phyloP scores from a whole-genome alignment of 345 rosid species.

The Gossypium anomalum region DNA sequence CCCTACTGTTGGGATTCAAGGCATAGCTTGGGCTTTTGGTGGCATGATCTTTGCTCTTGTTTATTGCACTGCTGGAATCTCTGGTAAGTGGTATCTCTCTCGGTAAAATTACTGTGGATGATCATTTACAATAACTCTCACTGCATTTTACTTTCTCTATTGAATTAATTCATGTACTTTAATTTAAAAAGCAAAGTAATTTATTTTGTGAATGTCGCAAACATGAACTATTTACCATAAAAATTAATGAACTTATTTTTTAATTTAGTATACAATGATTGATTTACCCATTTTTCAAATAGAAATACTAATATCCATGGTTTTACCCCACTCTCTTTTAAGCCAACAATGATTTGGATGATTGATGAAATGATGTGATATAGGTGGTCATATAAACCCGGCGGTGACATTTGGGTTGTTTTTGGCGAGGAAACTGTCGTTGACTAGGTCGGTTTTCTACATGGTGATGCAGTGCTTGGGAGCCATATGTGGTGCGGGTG shows the following conservation, averaged over 20 bases:
- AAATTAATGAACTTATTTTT: no score
- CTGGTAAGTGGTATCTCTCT: constrained; percentile 23
- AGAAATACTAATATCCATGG: no score
- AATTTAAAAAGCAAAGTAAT: no score
- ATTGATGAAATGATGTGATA: not conserved
- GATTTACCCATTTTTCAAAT: no score
- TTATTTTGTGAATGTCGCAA: no score
- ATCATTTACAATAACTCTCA: no score
- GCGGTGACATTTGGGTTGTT: constrained; percentile 45
- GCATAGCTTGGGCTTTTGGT: constrained; percentile 58
- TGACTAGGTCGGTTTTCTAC: constrained; percentile 42
- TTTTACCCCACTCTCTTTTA: no score
- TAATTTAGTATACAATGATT: rapidly evolving
- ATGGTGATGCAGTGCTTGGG: no score
- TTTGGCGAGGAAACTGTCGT: constrained; percentile 44
- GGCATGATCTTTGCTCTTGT: constrained; percentile 63
- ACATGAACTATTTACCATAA: no score
- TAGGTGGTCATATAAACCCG: constrained; percentile 47
- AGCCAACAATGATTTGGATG: not conserved
- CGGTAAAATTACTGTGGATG: no score
- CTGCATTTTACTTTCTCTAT: no score
- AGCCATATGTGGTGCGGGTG: constrained; percentile 17
- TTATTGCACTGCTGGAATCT: constrained; percentile 54
- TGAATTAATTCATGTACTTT: no score
- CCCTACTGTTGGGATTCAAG: constrained; percentile 45